Percentiles rank a stretch among this genome's conserved stretches.
These are phyloP conservation scores for Eucalyptus paniculata DNA, from an alignment of 345 rosid genomes.

Conservation along the genomic window DNA sequence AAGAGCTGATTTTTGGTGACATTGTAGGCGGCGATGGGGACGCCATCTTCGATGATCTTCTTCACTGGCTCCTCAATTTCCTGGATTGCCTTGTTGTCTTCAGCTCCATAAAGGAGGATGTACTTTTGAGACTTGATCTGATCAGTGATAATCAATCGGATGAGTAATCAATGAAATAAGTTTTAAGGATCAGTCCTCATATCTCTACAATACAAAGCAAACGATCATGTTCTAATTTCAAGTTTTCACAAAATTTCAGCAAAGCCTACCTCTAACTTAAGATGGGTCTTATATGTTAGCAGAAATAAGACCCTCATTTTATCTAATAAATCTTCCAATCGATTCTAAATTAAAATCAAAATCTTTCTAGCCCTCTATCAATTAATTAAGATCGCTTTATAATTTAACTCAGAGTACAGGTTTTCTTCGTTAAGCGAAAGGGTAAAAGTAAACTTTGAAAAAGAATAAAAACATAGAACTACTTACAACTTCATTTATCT, in stretches of 20 bases:
- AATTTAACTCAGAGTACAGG: background rate
- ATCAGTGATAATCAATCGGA: background rate
- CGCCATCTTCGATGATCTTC: background rate
- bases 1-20: background rate
- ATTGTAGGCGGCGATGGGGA: background rate
- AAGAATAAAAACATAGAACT: background rate
- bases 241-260: background rate
- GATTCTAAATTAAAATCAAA: background rate
- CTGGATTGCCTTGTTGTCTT: background rate
- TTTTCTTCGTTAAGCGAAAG: background rate
- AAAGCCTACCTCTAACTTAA: background rate
- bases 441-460: background rate
- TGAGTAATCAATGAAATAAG: background rate
- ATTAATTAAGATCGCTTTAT: background rate
- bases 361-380: background rate
- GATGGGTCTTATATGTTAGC: background rate
- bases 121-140: background rate
- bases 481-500: background rate
- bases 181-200: background rate
- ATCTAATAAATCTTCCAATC: background rate
- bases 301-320: background rate
- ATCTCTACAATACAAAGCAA: background rate
- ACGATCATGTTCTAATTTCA: background rate
- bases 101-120: slow-evolving; percentile 2
- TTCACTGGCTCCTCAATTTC: background rate